Evolutionary conservation across 2,329 filamentous ascomycete genomes (phyloP), one percentile per base, ranked within the genome.

Genomic region (Colletotrichum scovillei): DNA sequence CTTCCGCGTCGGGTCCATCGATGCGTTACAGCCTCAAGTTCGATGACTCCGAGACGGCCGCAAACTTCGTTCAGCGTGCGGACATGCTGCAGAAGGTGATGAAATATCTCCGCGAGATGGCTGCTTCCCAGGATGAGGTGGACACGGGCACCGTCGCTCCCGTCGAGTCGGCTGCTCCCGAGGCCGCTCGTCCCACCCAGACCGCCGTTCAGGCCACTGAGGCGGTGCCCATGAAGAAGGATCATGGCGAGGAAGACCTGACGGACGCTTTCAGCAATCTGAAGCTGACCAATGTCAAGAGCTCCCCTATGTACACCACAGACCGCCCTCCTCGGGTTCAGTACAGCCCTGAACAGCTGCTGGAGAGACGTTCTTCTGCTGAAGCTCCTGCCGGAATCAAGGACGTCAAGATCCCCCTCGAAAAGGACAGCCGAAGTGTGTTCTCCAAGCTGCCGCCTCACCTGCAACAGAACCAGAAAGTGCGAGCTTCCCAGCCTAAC

Each of bases 251-350:
- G 9, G 32, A 59, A 26, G 26, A 49, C 35, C 49, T 67, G 7
- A 49, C 24, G 12, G 62, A 73, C 32, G 71, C 67, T 24, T 71
- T 73, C 22, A 56, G 28, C 5, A 57, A 66, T 11, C 67, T 73
- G 2, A 60, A 60, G 6, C 67, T 73, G 19, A 32, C 57, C 22
- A 66, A 73, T 12, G 38, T 71, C 56, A 73, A 71, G 56, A 22
- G 12, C 0, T 63, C 67, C n/a, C 24, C 42, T 12, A 73, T 71
- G 67, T 73, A 73, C 62, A 65, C 64, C 42, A 5, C 59, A 5
- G 59, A 64, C 12, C 65, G 58, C 8, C 14, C 32, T 42, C 30
- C 60, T 6, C 53, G 59, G 26, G 55, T 63, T 22, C 60, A 59
- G 28, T 73, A 73, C 35, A 66, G 42, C n/a, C n/a, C 60, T 2